phyloP scores from a whole-genome alignment of 768 basidiomycete species.

The Tulasnella sp. region DNA sequence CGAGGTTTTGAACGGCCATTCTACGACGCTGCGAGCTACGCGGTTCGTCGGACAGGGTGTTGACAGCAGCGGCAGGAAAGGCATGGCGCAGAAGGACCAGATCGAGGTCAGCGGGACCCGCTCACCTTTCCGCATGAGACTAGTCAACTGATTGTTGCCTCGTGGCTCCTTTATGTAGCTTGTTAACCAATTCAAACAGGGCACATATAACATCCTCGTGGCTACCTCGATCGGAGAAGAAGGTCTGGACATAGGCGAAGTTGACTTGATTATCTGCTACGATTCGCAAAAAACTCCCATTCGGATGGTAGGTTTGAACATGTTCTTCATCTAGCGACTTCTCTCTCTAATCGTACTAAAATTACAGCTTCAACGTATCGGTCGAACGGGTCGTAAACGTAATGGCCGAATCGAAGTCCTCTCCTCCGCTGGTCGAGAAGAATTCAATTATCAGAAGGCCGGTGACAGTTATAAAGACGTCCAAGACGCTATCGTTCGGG shows the following conservation, averaged over 20 bases:
- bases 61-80: conserved; percentile 81
- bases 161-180: conserved; percentile 51
- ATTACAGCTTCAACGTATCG: conserved; percentile 85
- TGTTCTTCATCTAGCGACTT: not conserved
- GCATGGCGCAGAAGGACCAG: conserved; percentile 88
- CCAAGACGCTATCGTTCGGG: conserved; percentile 80
- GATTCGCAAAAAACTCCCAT: conserved; percentile 95
- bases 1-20: conserved; percentile 66
- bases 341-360: not conserved
- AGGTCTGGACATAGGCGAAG: conserved; percentile 95
- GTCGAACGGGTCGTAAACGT: conserved; percentile 90
- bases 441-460: conserved; percentile 84
- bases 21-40: conserved; percentile 73
- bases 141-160: not conserved
- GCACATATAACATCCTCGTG: conserved; percentile 87
- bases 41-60: conserved; percentile 89
- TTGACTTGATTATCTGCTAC: conserved; percentile 94
- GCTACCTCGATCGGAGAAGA: conserved; percentile 98
- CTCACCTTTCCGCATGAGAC: not conserved
- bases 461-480: conserved; percentile 82
- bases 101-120: conserved; percentile 54
- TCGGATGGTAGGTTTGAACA: conserved; percentile 67
- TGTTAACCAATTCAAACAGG: conserved; percentile 80
- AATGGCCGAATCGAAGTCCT: conserved; percentile 87
- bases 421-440: conserved; percentile 86